Evolutionary conservation across 2,329 filamentous ascomycete species (phyloP).

Genomic region (Fonsecaea monophora): DNA sequence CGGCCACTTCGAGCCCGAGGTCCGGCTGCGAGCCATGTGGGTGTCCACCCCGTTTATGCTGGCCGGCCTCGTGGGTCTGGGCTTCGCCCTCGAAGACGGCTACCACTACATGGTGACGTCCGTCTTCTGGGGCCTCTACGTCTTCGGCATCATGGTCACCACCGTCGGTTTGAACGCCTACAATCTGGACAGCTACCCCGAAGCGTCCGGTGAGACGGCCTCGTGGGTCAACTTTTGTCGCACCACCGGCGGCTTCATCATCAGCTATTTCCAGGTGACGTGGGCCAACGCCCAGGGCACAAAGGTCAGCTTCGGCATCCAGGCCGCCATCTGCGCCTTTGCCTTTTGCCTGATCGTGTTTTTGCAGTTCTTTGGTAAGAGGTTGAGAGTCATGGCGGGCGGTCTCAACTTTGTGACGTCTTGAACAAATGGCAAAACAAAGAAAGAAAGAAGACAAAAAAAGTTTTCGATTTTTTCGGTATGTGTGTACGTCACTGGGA

Average conservation of each 20-base stretch:
- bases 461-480: too few relatives aligned
- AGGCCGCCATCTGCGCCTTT: conserved; percentile 51
- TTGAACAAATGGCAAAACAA: not conserved
- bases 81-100: conserved; percentile 57
- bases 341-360: conserved; percentile 52
- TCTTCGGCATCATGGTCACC: conserved; percentile 43
- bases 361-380: conserved; percentile 50
- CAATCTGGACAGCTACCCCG: conserved; percentile 62
- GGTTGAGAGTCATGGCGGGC: conserved; percentile 47
- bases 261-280: conserved; percentile 58
- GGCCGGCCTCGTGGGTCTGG: conserved; percentile 59
- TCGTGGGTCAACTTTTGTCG: conserved; percentile 60
- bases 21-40: conserved; percentile 58
- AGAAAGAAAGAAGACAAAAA: not conserved
- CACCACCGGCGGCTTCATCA: conserved; percentile 57
- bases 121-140: conserved; percentile 61
- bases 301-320: conserved; percentile 55
- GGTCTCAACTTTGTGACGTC: conserved; percentile 45
- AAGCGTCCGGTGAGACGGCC: conserved; percentile 62
- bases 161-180: conserved; percentile 61
- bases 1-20: conserved; percentile 65
- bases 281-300: conserved; percentile 58
- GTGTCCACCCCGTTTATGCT: conserved; percentile 59
- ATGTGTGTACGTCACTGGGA: too few relatives aligned
- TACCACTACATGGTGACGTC: conserved; percentile 62